These are phyloP conservation scores for Ogataea nitratoaversa DNA, from an alignment of 805 yeast genomes.

Conservation along the genomic window DNA sequence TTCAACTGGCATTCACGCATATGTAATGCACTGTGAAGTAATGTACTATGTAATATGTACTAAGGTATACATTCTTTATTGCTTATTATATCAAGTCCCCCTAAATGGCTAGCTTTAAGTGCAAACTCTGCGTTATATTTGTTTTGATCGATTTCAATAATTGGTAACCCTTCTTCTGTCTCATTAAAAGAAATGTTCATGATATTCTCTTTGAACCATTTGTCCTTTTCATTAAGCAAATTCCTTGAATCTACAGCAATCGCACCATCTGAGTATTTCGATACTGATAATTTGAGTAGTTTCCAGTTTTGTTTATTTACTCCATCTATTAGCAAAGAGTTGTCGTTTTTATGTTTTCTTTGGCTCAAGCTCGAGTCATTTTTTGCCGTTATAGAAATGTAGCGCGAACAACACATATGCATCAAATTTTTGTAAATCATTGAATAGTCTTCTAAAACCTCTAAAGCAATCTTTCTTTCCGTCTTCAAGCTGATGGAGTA, in stretches of 20 bases:
- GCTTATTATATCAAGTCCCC: background rate
- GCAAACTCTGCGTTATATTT: background rate
- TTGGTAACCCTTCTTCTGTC: background rate
- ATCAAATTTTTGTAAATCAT: background rate
- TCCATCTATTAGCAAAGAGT: background rate
- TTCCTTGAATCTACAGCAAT: background rate
- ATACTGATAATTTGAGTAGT: background rate
- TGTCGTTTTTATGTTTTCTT: background rate
- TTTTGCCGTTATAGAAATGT: background rate
- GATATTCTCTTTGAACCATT: background rate
- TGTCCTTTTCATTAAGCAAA: background rate
- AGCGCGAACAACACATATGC: background rate
- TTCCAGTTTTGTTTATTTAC: background rate
- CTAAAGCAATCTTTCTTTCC: background rate
- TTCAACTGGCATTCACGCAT: no score
- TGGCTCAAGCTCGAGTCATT: background rate
- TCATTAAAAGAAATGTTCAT: slow-evolving; percentile 1
- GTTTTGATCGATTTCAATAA: background rate
- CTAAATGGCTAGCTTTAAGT: background rate
- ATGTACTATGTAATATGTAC: no score
- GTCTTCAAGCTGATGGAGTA: background rate
- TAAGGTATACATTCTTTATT: no score
- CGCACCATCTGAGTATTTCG: background rate
- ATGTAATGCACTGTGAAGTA: no score
- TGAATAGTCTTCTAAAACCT: background rate